Conservation (phyloP, 2,329 filamentous ascomycete genomes). For the Talaromyces sp. region DNA sequence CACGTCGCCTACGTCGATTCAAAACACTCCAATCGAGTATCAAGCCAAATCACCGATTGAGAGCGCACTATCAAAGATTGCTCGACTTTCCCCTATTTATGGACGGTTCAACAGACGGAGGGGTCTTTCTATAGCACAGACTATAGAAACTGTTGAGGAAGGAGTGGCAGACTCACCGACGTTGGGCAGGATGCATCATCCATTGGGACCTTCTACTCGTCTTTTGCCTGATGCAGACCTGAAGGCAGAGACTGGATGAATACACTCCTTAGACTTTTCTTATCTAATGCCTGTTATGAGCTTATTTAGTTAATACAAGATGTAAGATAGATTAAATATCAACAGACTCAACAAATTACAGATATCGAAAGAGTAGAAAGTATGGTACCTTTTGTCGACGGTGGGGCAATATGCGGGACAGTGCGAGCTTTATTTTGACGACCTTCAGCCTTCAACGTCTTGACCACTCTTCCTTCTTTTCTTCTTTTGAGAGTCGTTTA, state of each 20-base stretch:
- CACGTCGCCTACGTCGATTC: neutral
- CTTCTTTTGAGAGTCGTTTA: neutral
- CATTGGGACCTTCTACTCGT: neutral
- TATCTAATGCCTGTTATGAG: no score
- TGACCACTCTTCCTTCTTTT: neutral
- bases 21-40: constrained; percentile 13
- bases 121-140: neutral
- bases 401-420: constrained; percentile 17
- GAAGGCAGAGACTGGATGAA: neutral
- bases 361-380: neutral
- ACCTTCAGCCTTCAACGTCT: neutral
- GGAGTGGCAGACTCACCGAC: neutral
- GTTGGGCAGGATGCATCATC: neutral
- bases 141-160: neutral
- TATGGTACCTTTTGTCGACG: neutral
- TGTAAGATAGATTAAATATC: neutral
- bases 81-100: neutral
- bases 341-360: neutral
- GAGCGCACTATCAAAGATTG: neutral
- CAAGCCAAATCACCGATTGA: neutral
- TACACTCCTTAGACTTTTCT: no score
- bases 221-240: neutral
- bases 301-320: neutral
- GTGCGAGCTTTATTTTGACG: constrained; percentile 14
- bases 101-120: neutral